Evolutionary conservation across 176 grass and related monocot species (phyloP), one percentile per base, ranked within the genome.

Genomic region (Secale cereale): DNA sequence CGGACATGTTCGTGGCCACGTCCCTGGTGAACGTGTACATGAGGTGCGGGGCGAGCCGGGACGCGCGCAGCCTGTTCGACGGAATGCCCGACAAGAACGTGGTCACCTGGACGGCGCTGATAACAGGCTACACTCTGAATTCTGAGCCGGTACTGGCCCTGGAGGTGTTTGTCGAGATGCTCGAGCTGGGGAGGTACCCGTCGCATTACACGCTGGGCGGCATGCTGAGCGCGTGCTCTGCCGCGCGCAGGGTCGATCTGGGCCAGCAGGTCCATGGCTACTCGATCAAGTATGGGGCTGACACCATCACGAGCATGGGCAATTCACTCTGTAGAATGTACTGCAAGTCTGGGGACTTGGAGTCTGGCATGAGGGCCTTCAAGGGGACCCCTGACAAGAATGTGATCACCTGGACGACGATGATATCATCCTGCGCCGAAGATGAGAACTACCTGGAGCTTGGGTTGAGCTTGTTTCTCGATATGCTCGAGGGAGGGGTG

Each of bases 401-500:
- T 85, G 90, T 97, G 33, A 90, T 94, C 69, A 92, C 94, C 1
- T 97, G 94, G 94, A 97, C 92, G 6, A 80, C 90, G 0, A 77
- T 94, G 74, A 89, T 97, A 82, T 97, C 94, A 10, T 83, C 90
- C 39, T 97, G 90, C 23, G 92, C 85, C 8, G 88, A 97, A 62
- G 89, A 87, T 30, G 92, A 87, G 32, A 85, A 92, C 6, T 82
- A 33, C 9, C 20, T 85, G 9, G 87, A 90, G 22, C 83, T 91
- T 86, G 94, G 94, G 25, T 10, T 97, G 65, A 82, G 27, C 13
- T 50, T 97, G 52, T 94, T 97, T 56, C 52, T 87, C 1, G 52
- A 89, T 27, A 97, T 97, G 94, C 92, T 97, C 69, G 74, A 76
- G 56, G 90, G 91, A 74, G 75, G 83, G 64, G 82, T 87, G 40